Evolutionary conservation across 2,329 filamentous ascomycete genomes (phyloP).

Genomic region (Geosmithia putterillii): DNA sequence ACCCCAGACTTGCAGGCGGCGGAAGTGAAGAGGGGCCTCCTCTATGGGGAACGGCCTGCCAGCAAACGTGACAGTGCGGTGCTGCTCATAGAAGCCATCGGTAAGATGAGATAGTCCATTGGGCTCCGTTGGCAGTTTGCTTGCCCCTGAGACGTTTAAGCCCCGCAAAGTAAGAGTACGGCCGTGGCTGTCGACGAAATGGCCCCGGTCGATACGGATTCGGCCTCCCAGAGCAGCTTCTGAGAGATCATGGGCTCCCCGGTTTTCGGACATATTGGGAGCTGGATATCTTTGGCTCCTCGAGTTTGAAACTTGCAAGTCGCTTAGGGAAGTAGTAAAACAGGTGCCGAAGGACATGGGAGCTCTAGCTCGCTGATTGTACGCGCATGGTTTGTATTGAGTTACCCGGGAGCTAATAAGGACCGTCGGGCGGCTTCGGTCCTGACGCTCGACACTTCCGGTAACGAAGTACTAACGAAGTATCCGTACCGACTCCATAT

Average conservation of each 20-base stretch:
- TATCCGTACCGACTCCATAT: too few species aligned
- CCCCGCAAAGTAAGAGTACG: constrained; percentile 26
- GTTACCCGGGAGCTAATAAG: too few species aligned
- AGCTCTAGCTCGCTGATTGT: too few species aligned
- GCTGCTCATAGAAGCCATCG: constrained; percentile 25
- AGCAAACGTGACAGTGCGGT: constrained; percentile 22
- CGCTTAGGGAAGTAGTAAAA: too few species aligned
- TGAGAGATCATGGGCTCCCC: constrained; percentile 18
- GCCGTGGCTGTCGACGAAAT: constrained; percentile 21
- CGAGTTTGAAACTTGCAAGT: background rate
- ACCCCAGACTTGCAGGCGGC: constrained; percentile 23
- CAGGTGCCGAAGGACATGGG: too few species aligned
- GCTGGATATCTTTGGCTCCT: background rate
- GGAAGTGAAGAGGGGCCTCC: constrained; percentile 24
- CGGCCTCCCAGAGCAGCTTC: constrained; percentile 18
- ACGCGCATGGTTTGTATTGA: too few species aligned
- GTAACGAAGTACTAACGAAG: too few species aligned
- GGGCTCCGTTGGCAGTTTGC: constrained; percentile 23
- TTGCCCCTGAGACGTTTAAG: constrained; percentile 26
- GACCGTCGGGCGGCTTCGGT: too few species aligned
- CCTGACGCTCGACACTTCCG: too few species aligned
- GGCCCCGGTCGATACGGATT: constrained; percentile 13
- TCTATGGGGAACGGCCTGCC: constrained; percentile 24
- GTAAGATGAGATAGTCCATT: constrained; percentile 24
- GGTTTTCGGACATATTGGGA: background rate